phyloP scores from a whole-genome alignment of 768 basidiomycete genomes.

The Lentinula guzmanii region DNA sequence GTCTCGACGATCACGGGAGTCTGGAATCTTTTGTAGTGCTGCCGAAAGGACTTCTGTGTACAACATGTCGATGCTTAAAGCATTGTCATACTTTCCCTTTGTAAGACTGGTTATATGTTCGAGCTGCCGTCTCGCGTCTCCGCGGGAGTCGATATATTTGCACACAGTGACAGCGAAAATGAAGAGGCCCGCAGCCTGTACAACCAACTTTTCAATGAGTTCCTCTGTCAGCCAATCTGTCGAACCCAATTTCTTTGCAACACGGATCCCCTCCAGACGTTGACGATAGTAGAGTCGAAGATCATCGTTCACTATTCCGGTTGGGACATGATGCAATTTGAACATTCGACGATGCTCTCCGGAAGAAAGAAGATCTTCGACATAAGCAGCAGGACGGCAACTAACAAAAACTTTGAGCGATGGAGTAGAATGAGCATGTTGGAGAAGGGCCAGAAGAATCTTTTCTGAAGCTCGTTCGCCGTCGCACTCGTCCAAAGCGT shows the following conservation, averaged over 20 bases:
- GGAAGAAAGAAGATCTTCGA: not conserved
- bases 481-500: slow-evolving; percentile 1
- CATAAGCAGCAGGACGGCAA: slow-evolving; percentile 1
- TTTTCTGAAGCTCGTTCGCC: not conserved
- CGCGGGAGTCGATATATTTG: not conserved
- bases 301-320: not conserved
- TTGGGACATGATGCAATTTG: not conserved
- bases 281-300: not conserved
- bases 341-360: slow-evolving; percentile 1
- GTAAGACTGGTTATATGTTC: not conserved
- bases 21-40: not conserved
- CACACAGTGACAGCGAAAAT: slow-evolving; percentile 1
- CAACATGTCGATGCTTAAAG: not conserved
- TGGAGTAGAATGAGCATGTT: not conserved
- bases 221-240: not conserved
- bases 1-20: not conserved
- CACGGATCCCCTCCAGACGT: not conserved
- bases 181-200: not conserved
- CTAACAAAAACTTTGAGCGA: not conserved
- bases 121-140: not conserved
- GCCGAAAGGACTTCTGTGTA: not conserved
- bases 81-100: not conserved
- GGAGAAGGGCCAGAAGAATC: not conserved
- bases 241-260: not conserved
- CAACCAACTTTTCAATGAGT: not conserved